phyloP scores from a whole-genome alignment of 139 green algal genomes.

The Desmodesmus armatus region DNA sequence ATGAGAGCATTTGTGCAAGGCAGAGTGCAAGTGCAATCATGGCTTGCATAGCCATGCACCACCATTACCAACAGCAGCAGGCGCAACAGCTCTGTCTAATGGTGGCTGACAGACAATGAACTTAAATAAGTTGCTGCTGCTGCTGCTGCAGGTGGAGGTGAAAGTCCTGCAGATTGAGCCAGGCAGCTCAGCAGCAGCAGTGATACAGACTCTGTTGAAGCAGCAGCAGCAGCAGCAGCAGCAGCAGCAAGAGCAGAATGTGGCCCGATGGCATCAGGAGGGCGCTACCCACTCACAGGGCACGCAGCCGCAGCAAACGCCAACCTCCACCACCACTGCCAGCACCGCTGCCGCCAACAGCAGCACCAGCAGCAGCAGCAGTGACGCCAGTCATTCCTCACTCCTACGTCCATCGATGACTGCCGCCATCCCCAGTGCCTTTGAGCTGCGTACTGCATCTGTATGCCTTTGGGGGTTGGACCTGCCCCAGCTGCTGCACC shows the following conservation, averaged over 20 bases:
- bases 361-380: slow-evolving; percentile 16
- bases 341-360: not conserved
- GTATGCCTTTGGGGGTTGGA: slow-evolving; percentile 24
- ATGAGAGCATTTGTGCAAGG: no score
- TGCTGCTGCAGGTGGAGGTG: slow-evolving; percentile 27
- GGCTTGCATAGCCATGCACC: no score
- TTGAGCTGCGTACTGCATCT: slow-evolving; percentile 35
- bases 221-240: slow-evolving; percentile 4
- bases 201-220: not conserved
- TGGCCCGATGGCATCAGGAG: not conserved
- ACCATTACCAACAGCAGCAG: no score
- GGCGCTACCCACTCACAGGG: no score
- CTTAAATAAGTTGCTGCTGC: not conserved
- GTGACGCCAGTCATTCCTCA: not conserved
- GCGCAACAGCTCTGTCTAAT: no score
- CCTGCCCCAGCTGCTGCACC: slow-evolving; percentile 25
- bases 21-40: no score
- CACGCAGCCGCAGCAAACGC: not conserved
- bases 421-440: slow-evolving; percentile 2
- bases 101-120: no score
- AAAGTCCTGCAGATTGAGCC: not conserved
- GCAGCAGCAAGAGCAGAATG: not conserved
- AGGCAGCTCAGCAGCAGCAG: not conserved
- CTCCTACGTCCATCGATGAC: not conserved
- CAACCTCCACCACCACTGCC: not conserved